Base-by-base conservation (phyloP, 352 stramenopile species). In the Thalassiosira delicatula region DNA sequence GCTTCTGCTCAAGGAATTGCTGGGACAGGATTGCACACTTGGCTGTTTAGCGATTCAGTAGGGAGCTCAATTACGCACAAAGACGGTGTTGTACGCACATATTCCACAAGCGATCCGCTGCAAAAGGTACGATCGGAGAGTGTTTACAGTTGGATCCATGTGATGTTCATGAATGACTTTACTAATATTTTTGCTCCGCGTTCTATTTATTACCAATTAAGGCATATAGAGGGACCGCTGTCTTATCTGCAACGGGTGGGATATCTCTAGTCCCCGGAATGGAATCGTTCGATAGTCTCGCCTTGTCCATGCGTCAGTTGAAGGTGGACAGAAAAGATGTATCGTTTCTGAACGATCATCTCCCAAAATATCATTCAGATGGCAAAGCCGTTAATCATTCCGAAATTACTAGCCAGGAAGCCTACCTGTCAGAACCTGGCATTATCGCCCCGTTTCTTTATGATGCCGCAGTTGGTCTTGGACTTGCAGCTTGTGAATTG, bases 31-130 rank as follows among this genome's bases (percentile, higher is more conserved):
- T 35, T 69, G 54, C 69, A 89, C 60, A 85, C 72, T 49, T 92
- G 83, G 86, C 37, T 92, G 14, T 86, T 90, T 79, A 65, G 59
- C 53, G 84, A 92, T 60, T 53, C 27, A 9, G 71, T 84, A 33
- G 25, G 42, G n/a, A 54, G 54, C 56, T 21, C 49, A 78, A 14
- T 25, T 14, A 19, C 30, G 63, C 27, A 37, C n/a, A n/a, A n/a
- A n/a, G n/a, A n/a, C n/a, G n/a, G n/a, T n/a, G n/a, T n/a, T n/a
- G n/a, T n/a, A n/a, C n/a, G n/a, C n/a, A n/a, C n/a, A n/a, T n/a
- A n/a, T n/a, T n/a, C n/a, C n/a, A n/a, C n/a, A n/a, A n/a, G n/a
- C n/a, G n/a, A n/a, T n/a, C n/a, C n/a, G n/a, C n/a, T n/a, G n/a
- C n/a, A n/a, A n/a, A n/a, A n/a, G n/a, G n/a, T n/a, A n/a, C n/a